Evolutionary conservation across 805 yeast species (phyloP), one percentile per base, ranked within the genome.

Genomic region (Yarrowia alimentaria): DNA sequence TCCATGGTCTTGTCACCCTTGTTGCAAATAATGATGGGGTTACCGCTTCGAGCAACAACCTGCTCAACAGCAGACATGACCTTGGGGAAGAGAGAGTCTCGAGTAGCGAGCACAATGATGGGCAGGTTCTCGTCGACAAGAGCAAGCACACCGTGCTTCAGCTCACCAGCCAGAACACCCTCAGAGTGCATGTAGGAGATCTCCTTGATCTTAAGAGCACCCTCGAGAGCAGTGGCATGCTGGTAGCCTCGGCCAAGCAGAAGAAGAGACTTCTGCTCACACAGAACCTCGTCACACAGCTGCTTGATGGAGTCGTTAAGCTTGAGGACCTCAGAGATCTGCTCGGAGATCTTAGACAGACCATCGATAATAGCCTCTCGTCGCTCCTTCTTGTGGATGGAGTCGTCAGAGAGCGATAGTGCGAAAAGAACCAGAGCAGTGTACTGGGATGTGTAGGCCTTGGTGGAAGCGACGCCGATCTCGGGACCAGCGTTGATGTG

Each of bases 401-500:
- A 79, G 68, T 93, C 98, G 63, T 89, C 95, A 9, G 97, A 86
- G 57, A 93, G 76, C n/a, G 91, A 87, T 51, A 93, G 76, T 1
- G 98, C 98, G 72, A 93, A 78, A 97, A 93, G 88, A 4, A 91
- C 97, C 57, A 93, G 74, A 0, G 99, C 98, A 68, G 94, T 90
- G 68, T 81, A 93, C 69, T 93, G 99, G 9, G 99, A 93, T 6
- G 99, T 93, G 74, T 93, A 93, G 21, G 99, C 99, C 72, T 93
- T 93, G 40, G 99, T 93, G 10, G 97, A 89, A 9, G 99, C 99
- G 60, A 93, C 99, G 69, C 99, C 98, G 57, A 93, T 93, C 72
- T 93, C 99, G 37, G 99, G 99, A 58, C 99, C 99, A 42, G 99
- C 99, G 66, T 93, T 93, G 67, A 93, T 90, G 68, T 93, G 99